phyloP scores from a whole-genome alignment of 2,329 filamentous ascomycete genomes.

The Colletotrichum cuscutae region DNA sequence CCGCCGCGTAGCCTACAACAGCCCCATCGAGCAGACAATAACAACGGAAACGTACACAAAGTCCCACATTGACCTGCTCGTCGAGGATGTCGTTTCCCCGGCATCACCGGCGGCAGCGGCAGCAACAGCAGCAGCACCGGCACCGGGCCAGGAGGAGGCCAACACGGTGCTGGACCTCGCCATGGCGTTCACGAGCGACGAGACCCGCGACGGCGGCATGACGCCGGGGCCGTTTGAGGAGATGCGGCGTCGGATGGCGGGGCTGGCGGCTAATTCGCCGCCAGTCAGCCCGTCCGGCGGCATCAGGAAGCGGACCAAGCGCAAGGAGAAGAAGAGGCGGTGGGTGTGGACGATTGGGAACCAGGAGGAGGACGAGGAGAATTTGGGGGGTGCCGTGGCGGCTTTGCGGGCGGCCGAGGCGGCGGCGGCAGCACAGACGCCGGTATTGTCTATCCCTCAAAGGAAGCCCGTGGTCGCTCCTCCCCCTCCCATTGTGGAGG shows the following conservation, averaged over 20 bases:
- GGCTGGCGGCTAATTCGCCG: conserved; percentile 54
- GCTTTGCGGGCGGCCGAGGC: conserved; percentile 50
- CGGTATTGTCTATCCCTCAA: conserved; percentile 7
- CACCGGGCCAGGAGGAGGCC: conserved; percentile 43
- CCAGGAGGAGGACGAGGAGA: conserved; percentile 57
- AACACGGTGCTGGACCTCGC: conserved; percentile 59
- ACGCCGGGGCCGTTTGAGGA: conserved; percentile 73
- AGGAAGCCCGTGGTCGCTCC: neutral
- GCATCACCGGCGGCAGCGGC: conserved; percentile 46
- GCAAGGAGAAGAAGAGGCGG: conserved; percentile 68
- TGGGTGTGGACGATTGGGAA: conserved; percentile 75
- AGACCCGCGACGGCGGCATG: conserved; percentile 69
- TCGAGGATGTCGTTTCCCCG: conserved; percentile 65
- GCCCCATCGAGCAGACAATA: conserved; percentile 71
- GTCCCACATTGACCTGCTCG: conserved; percentile 71
- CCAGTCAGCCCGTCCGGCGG: conserved; percentile 50
- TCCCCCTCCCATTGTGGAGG: conserved; percentile 13
- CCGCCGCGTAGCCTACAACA: conserved; percentile 70
- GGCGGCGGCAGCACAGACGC: conserved; percentile 38
- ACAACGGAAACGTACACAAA: conserved; percentile 70
- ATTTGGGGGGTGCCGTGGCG: conserved; percentile 54
- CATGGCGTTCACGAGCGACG: conserved; percentile 62
- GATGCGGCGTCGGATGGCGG: conserved; percentile 67
- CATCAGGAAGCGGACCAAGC: conserved; percentile 61
- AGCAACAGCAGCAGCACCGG: conserved; percentile 20